Evolutionary conservation across 2,329 filamentous ascomycete genomes (phyloP).

Genomic region (Grosmannia huntii): DNA sequence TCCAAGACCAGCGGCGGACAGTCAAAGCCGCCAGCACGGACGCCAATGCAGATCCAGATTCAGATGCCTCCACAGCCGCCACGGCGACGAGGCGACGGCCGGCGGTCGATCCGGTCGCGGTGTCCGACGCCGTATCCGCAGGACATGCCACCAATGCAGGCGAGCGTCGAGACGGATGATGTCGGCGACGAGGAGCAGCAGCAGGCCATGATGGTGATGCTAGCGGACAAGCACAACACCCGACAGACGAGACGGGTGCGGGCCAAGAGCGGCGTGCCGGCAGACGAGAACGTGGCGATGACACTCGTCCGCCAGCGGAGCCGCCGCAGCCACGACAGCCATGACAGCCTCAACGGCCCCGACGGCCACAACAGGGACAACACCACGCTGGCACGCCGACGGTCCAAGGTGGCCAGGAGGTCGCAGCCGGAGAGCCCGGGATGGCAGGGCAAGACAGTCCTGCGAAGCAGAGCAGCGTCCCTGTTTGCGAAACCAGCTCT

Average conservation of each 20-base stretch:
- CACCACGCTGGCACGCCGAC: neutral
- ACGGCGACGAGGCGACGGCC: conserved; percentile 24
- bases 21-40: neutral
- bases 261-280: too few relatives aligned
- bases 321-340: neutral
- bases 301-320: neutral
- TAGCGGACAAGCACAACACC: neutral
- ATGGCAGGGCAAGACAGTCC: neutral
- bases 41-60: neutral
- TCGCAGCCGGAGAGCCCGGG: neutral
- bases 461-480: neutral
- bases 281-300: neutral
- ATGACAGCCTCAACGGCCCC: neutral
- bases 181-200: neutral
- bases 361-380: neutral
- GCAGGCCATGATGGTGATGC: neutral
- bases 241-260: too few relatives aligned
- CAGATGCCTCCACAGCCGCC: neutral
- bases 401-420: neutral
- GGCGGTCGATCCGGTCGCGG: conserved; percentile 1
- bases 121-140: neutral
- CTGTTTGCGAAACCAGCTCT: neutral
- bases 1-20: neutral
- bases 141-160: neutral
- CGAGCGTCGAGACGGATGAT: neutral